Evolutionary conservation across 2,329 filamentous ascomycete species (phyloP).

Genomic region (Alternaria postmessia): DNA sequence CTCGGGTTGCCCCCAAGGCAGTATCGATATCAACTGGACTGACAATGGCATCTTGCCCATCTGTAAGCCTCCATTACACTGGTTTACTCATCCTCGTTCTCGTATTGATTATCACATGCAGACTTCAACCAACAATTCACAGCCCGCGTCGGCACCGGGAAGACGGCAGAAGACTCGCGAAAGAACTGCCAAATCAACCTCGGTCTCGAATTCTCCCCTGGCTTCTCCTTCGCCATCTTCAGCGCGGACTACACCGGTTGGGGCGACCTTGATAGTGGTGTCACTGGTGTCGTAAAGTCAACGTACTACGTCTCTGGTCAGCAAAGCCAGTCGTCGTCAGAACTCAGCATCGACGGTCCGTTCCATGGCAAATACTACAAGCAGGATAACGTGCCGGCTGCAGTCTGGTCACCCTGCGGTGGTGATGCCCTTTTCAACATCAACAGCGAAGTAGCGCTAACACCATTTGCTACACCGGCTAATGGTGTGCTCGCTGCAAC

Average conservation of each 20-base stretch:
- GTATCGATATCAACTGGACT: conserved; percentile 45
- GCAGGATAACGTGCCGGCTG: conserved; percentile 49
- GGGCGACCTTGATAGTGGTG: conserved; percentile 46
- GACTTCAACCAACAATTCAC: conserved; percentile 46
- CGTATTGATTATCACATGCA: conserved; percentile 13
- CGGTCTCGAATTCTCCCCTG: conserved; percentile 43
- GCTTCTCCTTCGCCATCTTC: conserved; percentile 49
- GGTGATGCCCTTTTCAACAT: conserved; percentile 41
- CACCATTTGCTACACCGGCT: conserved; percentile 28
- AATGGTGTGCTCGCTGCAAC: conserved; percentile 38
- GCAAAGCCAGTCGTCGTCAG: conserved; percentile 33
- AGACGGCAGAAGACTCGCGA: conserved; percentile 38
- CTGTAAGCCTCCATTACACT: conserved; percentile 24
- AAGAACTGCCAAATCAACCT: conserved; percentile 52
- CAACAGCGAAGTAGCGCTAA: conserved; percentile 41
- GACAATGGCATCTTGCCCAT: conserved; percentile 43
- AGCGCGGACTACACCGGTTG: conserved; percentile 48
- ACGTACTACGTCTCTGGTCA: conserved; percentile 50
- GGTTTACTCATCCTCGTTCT: background rate
- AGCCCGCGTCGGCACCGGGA: conserved; percentile 37
- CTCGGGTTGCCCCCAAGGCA: conserved; percentile 48
- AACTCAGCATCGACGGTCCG: conserved; percentile 51
- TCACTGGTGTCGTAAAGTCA: conserved; percentile 45
- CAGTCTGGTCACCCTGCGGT: conserved; percentile 44
- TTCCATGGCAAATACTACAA: conserved; percentile 55